These are phyloP conservation scores for Crithidia bombi DNA, from an alignment of 208 protist genomes.

Conservation along the genomic window DNA sequence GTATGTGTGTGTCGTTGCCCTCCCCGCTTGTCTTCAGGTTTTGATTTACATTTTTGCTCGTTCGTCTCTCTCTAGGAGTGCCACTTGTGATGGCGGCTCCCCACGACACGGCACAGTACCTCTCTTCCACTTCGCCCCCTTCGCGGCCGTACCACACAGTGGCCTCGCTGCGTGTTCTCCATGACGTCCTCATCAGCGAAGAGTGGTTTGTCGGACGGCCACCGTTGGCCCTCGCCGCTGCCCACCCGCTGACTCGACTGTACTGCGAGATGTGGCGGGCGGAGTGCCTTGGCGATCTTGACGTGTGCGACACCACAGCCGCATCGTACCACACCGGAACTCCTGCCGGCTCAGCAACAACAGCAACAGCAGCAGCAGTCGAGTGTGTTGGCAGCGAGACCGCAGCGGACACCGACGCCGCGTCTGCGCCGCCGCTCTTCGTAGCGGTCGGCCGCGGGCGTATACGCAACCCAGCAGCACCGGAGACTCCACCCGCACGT, in stretches of 20 bases:
- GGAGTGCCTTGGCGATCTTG: conserved; percentile 1
- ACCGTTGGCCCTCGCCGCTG: conserved; percentile 30
- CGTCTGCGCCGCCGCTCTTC: background rate
- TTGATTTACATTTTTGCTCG: background rate
- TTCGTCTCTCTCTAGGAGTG: background rate
- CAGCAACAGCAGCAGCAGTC: background rate
- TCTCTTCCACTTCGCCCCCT: background rate
- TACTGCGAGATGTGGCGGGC: conserved; percentile 39
- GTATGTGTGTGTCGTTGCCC: too few relatives aligned
- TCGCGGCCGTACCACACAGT: background rate
- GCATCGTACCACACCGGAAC: background rate
- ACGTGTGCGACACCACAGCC: conserved; percentile 5
- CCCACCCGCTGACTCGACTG: conserved; percentile 22
- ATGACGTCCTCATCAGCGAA: conserved; percentile 16
- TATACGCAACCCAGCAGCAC: conserved; percentile 1
- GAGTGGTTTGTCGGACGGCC: conserved; percentile 31
- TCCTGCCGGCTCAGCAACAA: too few relatives aligned
- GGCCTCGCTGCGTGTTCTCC: conserved; percentile 3
- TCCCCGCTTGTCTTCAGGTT: background rate
- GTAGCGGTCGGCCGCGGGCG: background rate
- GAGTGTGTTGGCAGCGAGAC: background rate
- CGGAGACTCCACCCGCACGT: background rate
- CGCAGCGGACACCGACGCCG: background rate
- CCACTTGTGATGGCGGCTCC: background rate
- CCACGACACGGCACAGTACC: background rate